Evolutionary conservation across 805 yeast species (phyloP), one percentile per base, ranked within the genome.

Genomic region (Metschnikowia similis): DNA sequence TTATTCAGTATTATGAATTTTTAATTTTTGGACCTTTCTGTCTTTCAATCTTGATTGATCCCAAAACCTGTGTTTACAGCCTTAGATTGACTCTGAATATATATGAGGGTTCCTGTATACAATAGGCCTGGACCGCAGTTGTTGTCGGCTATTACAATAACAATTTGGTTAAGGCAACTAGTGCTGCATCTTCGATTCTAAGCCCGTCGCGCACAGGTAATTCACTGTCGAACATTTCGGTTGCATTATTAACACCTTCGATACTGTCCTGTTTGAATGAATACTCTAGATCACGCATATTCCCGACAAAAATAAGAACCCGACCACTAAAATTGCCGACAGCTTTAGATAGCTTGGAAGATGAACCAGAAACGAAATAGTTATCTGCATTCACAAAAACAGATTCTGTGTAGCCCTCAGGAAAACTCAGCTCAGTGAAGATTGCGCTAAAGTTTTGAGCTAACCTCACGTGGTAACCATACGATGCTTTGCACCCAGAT

Each of bases 391-490:
- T 80, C 27, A 83, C 78, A 66, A 79, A 86, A 1, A 85, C 62
- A 2, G 89, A 77, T 56, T 79, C 81, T 0, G 85, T 74, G 64
- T 90, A 90, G 0, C 96, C 96, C 2, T 68, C 66, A 2, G 81
- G 76, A 50, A 74, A 75, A 2, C 84, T 72, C 42, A 87, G 76
- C 59, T 87, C 87, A 13, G 94, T 84, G 66, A 88, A 90, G 0
- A 90, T 65, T 5, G 82, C 70, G 38, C 82, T 77, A 59, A 89
- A 82, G 6, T 71, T 61, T 47, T 74, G 72, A 2, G 87, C 88
- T 9, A 85, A 68, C 49, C 97, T 71, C 1, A 90, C 91, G 50
- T 77, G 79, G 63, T 85, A 90, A 0, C 96, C 96, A 62, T 80
- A 84, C 5, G 85, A 72, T 1, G 81, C 71, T 51, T 76, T 77